Evolutionary conservation across 176 grass and related monocot species (phyloP), one percentile per base, ranked within the genome.

Genomic region (Phragmites australis): DNA sequence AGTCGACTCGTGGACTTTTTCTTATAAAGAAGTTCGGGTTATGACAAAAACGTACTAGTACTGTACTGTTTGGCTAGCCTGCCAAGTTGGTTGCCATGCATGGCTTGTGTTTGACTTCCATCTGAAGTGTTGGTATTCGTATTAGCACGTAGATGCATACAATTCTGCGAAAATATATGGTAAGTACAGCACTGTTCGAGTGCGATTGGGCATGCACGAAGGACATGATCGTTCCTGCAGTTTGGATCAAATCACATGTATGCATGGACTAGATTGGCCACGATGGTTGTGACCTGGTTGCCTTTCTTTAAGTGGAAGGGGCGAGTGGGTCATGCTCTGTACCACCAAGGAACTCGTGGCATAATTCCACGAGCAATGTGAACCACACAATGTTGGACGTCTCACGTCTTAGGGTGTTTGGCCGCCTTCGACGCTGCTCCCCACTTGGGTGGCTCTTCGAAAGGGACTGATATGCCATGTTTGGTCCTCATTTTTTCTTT

Each of bases 391-490:
- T 72, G 55, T 19, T n/a, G 37, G 25, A 44, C 15, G 58, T 9
- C 43, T 43, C 61, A n/a, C n/a, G n/a, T n/a, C n/a, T n/a, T n/a
- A n/a, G 55, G 65, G 50, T 85, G 27, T 63, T 64, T 82, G 82
- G 82, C 78, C 56, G 26, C 14, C 37, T 64, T 62, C 70, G 11
- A 37, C 30, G 17, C 57, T 72, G 83, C 47, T 45, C 65, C 70
- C 72, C 82, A 81, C 71, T 85, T 89, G 68, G 68, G 39, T 72
- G 78, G 30, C 30, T 68, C 52, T 25, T 56, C 16, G 82, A 81
- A 75, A 76, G 69, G 47, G 82, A 77, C 55, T 6, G 70, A 5
- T 13, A 42, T 42, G 64, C 8, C 5, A 68, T 42, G 9, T 30
- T 13, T 14, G 19, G 44, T 45, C 56, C 9, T 57, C 6, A 27